Evolutionary conservation across 495 filamentous ascomycete species (phyloP).

Genomic region (Haplographium delicatum): DNA sequence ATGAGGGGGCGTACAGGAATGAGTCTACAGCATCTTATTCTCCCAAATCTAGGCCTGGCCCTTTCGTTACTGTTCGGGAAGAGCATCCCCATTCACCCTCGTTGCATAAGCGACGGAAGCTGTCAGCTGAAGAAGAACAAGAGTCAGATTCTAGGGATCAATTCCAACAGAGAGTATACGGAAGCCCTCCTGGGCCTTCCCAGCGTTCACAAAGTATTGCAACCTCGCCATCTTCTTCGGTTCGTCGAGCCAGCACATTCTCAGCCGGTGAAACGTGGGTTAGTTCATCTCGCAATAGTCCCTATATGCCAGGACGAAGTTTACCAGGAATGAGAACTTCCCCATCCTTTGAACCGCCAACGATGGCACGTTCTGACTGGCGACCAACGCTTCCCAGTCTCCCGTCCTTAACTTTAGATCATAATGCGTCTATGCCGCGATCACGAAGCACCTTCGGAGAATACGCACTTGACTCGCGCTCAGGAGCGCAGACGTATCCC

Average conservation of each 20-base stretch:
- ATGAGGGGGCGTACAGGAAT: slow-evolving; percentile 20
- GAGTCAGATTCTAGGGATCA: slow-evolving; percentile 25
- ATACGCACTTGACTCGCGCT: slow-evolving; percentile 22
- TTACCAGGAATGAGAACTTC: slow-evolving; percentile 22
- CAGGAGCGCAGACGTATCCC: slow-evolving; percentile 20
- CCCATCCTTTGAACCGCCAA: slow-evolving; percentile 13
- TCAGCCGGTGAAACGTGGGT: slow-evolving; percentile 28
- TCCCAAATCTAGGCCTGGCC: slow-evolving; percentile 13
- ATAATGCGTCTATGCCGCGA: slow-evolving; percentile 9
- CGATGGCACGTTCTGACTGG: slow-evolving; percentile 18
- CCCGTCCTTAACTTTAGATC: slow-evolving; percentile 26
- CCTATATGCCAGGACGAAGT: slow-evolving; percentile 21
- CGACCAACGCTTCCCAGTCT: slow-evolving; percentile 31
- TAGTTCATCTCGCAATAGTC: slow-evolving; percentile 25
- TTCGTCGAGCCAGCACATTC: slow-evolving; percentile 22
- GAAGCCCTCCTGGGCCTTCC: slow-evolving; percentile 20
- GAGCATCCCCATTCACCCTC: slow-evolving; percentile 35
- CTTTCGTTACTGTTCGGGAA: slow-evolving; percentile 26
- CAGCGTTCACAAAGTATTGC: slow-evolving; percentile 11
- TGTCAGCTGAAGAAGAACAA: slow-evolving; percentile 27
- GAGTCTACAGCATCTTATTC: slow-evolving; percentile 26
- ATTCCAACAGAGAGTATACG: slow-evolving; percentile 32
- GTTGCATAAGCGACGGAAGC: slow-evolving; percentile 32
- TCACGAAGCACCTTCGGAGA: slow-evolving; percentile 18
- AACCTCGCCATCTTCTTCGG: slow-evolving; percentile 11